phyloP scores from a whole-genome alignment of 2,329 filamentous ascomycete genomes.

The Arthroderma sp. region DNA sequence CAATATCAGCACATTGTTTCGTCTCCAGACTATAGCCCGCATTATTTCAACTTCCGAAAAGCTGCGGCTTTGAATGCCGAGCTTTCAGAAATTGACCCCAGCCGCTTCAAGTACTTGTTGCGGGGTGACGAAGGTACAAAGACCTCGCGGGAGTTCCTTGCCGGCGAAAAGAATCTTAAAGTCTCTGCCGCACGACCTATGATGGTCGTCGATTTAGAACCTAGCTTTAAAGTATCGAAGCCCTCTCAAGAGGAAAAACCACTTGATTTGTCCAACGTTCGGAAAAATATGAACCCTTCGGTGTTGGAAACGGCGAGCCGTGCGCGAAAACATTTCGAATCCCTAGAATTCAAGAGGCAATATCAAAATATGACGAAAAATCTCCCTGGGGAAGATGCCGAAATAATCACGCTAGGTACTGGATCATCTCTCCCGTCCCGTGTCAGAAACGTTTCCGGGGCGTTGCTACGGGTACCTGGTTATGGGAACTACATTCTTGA shows the following conservation, averaged over 20 bases:
- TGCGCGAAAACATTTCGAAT: conserved; percentile 15
- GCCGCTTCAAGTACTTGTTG: conserved; percentile 55
- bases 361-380: conserved; percentile 41
- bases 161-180: neutral
- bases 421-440: conserved; percentile 83
- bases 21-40: conserved; percentile 58
- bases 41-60: conserved; percentile 58
- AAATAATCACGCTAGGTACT: conserved; percentile 79
- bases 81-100: conserved; percentile 57
- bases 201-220: conserved; percentile 33
- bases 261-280: conserved; percentile 15
- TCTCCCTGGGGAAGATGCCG: conserved; percentile 60
- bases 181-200: conserved; percentile 28
- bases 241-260: conserved; percentile 17
- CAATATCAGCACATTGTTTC: conserved; percentile 64
- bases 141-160: neutral
- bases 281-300: conserved; percentile 4
- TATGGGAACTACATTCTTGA: conserved; percentile 84
- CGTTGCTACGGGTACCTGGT: conserved; percentile 69
- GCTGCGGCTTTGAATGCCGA: conserved; percentile 53
- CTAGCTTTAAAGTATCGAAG: conserved; percentile 27
- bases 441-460: conserved; percentile 88
- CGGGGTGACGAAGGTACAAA: neutral
- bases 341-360: conserved; percentile 20
- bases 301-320: conserved; percentile 1